A percentile compares a stretch with the other conserved stretches of the same genome.
Conservation (phyloP, 371 early-diverging fungal genomes). For the Syncephalastrum monosporum region DNA sequence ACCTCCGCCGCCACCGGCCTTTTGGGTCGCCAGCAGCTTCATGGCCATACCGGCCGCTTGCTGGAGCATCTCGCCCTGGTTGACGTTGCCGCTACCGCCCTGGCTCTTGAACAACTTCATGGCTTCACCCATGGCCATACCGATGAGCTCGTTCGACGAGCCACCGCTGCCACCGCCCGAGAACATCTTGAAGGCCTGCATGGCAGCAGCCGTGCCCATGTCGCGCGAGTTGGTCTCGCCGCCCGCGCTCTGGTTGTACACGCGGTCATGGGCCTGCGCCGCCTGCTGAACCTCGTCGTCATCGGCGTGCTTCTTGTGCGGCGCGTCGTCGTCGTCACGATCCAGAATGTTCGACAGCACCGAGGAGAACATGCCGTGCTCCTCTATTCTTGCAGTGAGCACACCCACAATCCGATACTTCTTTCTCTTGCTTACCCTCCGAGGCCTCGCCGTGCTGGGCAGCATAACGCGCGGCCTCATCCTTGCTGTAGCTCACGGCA, state of each 20-base stretch:
- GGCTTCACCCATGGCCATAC: conserved; percentile 53
- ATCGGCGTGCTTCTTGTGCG: conserved; percentile 24
- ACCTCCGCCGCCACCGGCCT: conserved; percentile 13
- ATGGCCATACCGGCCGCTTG: conserved; percentile 11
- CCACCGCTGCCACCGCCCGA: conserved; percentile 31
- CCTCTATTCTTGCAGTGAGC: conserved; percentile 3
- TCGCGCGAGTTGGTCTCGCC: conserved; percentile 34
- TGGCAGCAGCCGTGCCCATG: conserved; percentile 47
- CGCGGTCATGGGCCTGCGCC: conserved; percentile 29
- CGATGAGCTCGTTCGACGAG: conserved; percentile 31
- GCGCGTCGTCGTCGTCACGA: conserved; percentile 27
- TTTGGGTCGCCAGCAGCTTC: conserved; percentile 16
- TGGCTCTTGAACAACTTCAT: conserved; percentile 38
- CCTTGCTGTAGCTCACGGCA: conserved; percentile 18
- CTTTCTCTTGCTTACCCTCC: conserved; percentile 19
- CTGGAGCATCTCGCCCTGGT: conserved; percentile 11
- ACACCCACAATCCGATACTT: no score
- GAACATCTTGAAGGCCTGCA: conserved; percentile 53
- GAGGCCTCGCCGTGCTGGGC: conserved; percentile 25
- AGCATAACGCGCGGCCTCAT: conserved; percentile 32
- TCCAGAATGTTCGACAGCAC: conserved; percentile 27
- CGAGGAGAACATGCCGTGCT: conserved; percentile 32
- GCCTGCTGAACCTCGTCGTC: conserved; percentile 33
- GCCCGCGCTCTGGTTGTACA: conserved; percentile 35
- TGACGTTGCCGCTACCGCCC: conserved; percentile 7